A percentile compares a stretch with the other conserved stretches of the same genome.
These are phyloP conservation scores for Tagetes erecta DNA, from an alignment of 129 eudicot species.

Conservation along the genomic window DNA sequence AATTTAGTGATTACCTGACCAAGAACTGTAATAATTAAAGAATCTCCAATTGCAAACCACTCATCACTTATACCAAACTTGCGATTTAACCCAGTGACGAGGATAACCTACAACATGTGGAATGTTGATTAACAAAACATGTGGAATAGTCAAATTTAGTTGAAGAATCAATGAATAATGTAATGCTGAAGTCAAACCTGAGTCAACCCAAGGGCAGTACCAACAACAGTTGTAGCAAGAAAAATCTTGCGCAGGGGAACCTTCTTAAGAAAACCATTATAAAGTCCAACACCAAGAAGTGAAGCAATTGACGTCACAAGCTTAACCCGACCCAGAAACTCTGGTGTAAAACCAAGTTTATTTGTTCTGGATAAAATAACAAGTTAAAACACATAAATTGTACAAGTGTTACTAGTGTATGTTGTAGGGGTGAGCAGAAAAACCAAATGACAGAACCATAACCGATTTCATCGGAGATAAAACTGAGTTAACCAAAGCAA, in stretches of 20 bases:
- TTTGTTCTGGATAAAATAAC: conserved; percentile 61
- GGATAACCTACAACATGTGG: conserved; percentile 58
- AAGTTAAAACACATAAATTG: conserved; percentile 11
- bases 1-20: conserved; percentile 62
- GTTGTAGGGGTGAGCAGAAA: conserved; percentile 5
- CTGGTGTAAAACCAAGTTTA: conserved; percentile 90
- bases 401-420: background rate
- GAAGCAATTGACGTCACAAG: conserved; percentile 93
- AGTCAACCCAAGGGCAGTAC: conserved; percentile 88
- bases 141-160: conserved; percentile 1
- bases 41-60: conserved; percentile 98
- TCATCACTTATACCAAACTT: conserved; percentile 90
- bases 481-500: background rate
- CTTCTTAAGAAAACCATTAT: conserved; percentile 81
- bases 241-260: conserved; percentile 78
- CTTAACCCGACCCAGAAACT: conserved; percentile 94
- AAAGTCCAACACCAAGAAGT: conserved; percentile 90
- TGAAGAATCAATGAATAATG: background rate
- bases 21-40: conserved; percentile 86
- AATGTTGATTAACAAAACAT: background rate
- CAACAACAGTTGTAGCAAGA: conserved; percentile 66
- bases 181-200: conserved; percentile 53
- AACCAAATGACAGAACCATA: background rate
- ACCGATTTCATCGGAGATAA: background rate
- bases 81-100: conserved; percentile 87